Base-by-base conservation (phyloP, 805 yeast species). In the Debaryomyces hansenii region DNA sequence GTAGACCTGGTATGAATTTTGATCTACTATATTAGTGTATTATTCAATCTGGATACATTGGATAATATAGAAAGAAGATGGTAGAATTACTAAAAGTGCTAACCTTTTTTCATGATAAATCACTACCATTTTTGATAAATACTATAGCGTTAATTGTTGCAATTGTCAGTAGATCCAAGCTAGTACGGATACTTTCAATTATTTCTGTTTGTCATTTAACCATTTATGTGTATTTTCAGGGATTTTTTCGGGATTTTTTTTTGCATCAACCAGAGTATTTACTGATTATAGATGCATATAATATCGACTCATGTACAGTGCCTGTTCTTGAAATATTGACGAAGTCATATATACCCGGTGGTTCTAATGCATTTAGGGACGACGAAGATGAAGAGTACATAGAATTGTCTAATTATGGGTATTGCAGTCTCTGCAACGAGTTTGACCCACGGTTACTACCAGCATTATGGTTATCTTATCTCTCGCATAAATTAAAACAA, bases 391-490 rank as follows among this genome's bases (percentile, higher is more conserved):
- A 28, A 10, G 10, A 3, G 10, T 28, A 4, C 4, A 28, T 10
- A 10, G 32, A 10, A 12, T 3, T 10, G 10, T 3, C 12, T 10
- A 28, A 10, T 10, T 3, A 28, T 35, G 31, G 20, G 4, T 20
- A 34, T 12, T 34, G 39, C 8, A 24, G 35, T 35, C 18, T 16
- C 18, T 16, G 18, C 18, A 21, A 35, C 6, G 44, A 39, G 7
- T 60, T 55, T 35, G 75, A 70, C 46, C 70, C 67, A 2, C 48
- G 74, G 27, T 46, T 67, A 6, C 48, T 64, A 32, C 67, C 66
- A 5, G 63, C 65, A 8, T 46, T 68, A 5, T 56, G 63, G 60
- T 36, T 56, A 11, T 34, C 45, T 18, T 16, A 39, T 3, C 35
- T 58, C 18, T 11, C 16, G 18, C 34, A 21, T 6, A 14, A 39